These are phyloP conservation scores for Senna tora DNA, from an alignment of 306 rosid species.

Conservation along the genomic window DNA sequence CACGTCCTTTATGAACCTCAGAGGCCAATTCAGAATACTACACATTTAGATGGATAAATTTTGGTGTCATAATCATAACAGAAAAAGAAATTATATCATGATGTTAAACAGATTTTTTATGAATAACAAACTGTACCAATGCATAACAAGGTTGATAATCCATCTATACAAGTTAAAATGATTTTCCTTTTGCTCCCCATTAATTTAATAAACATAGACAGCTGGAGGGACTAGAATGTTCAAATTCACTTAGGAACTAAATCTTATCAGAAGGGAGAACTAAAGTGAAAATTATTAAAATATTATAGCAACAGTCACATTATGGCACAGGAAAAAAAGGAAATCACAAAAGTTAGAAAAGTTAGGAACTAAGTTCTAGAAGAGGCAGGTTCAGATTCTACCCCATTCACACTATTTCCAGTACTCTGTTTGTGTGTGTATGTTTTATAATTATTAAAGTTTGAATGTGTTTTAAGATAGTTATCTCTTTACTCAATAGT, in stretches of 20 bases:
- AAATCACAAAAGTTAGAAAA: not conserved
- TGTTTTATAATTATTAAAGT: not conserved
- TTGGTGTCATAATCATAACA: constrained; percentile 31
- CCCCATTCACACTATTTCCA: no score
- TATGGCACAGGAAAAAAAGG: constrained; percentile 9
- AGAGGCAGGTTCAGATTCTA: no score
- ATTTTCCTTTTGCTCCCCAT: not conserved
- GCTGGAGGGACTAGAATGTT: constrained; percentile 10
- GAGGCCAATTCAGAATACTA: constrained; percentile 89
- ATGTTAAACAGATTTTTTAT: constrained; percentile 21
- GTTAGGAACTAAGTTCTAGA: not conserved
- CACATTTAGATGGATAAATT: constrained; percentile 38
- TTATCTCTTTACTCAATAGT: not conserved
- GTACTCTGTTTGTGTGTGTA: not conserved
- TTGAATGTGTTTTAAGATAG: not conserved
- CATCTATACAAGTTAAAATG: constrained; percentile 15
- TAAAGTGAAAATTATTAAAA: not conserved
- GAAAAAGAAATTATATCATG: constrained; percentile 12
- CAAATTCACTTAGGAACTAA: not conserved
- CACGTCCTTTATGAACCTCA: constrained; percentile 82
- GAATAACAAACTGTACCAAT: not conserved
- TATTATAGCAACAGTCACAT: not conserved
- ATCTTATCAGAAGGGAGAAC: constrained; percentile 3
- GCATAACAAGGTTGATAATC: not conserved
- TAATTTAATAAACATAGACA: constrained; percentile 1